These are phyloP conservation scores for Ustilago sp. DNA, from an alignment of 1,284 basidiomycete genomes.

Conservation along the genomic window DNA sequence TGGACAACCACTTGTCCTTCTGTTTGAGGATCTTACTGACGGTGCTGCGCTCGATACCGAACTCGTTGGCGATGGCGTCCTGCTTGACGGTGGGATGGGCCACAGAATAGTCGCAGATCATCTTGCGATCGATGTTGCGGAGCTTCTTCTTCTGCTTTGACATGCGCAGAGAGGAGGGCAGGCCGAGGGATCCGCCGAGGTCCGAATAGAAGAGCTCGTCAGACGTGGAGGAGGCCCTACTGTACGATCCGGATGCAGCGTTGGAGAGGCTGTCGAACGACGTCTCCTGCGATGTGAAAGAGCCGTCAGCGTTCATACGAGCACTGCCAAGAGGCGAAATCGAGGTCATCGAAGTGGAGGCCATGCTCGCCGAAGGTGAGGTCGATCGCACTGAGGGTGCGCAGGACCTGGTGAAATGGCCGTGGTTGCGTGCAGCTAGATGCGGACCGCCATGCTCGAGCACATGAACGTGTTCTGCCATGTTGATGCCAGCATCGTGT, in stretches of 20 bases:
- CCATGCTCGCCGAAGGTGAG: constrained; percentile 46
- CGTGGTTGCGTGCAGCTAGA: background rate
- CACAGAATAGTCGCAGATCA: constrained; percentile 45
- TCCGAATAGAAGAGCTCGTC: constrained; percentile 38
- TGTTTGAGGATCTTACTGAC: constrained; percentile 90
- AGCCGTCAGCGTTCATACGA: constrained; percentile 44
- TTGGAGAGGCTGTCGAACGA: constrained; percentile 53
- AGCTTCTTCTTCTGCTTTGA: constrained; percentile 54
- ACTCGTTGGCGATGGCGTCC: constrained; percentile 71
- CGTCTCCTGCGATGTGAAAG: constrained; percentile 48
- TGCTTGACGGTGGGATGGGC: constrained; percentile 46
- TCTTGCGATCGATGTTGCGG: constrained; percentile 50
- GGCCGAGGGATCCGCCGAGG: constrained; percentile 23
- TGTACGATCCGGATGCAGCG: constrained; percentile 39
- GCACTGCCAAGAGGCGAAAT: constrained; percentile 45
- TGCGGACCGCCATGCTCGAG: constrained; percentile 18
- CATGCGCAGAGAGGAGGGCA: constrained; percentile 37
- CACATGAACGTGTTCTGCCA: constrained; percentile 18
- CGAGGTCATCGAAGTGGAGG: constrained; percentile 50
- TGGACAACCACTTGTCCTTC: constrained; percentile 82
- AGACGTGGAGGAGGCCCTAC: constrained; percentile 42
- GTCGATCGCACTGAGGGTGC: constrained; percentile 35
- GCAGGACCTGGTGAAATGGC: constrained; percentile 18
- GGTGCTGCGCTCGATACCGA: constrained; percentile 88
- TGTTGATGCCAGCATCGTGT: constrained; percentile 13